Conservation (phyloP, 371 early-diverging fungal genomes). For the Mucor indicus region DNA sequence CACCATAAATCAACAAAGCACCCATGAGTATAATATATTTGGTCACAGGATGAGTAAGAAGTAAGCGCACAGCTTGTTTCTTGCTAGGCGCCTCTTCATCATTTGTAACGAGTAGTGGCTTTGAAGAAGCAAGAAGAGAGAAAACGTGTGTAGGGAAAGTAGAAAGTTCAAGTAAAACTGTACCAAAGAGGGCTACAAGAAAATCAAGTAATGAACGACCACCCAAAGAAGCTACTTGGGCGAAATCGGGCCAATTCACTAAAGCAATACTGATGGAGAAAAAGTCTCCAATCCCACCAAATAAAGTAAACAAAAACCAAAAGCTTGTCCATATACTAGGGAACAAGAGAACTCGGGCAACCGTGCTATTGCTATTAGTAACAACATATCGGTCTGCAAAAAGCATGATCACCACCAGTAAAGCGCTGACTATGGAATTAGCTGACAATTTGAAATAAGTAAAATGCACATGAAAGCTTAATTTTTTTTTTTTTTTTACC, state of each 20-base stretch:
- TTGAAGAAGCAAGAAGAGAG: background rate
- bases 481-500: background rate
- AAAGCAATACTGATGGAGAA: conserved; percentile 15
- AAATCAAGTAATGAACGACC: conserved; percentile 33
- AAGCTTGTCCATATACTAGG: conserved; percentile 29
- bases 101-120: background rate
- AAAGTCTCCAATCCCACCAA: conserved; percentile 26
- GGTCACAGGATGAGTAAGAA: conserved; percentile 6
- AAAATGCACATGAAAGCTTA: too few species aligned
- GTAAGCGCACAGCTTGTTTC: background rate
- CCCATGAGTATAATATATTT: conserved; percentile 7
- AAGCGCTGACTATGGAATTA: too few species aligned
- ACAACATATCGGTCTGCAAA: background rate
- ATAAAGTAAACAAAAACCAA: conserved; percentile 15
- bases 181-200: conserved; percentile 23
- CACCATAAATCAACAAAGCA: conserved; percentile 19
- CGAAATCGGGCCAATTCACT: conserved; percentile 27
- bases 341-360: conserved; percentile 9
- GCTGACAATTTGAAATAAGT: too few species aligned
- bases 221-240: conserved; percentile 24
- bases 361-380: background rate
- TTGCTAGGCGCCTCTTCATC: background rate
- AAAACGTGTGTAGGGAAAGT: background rate
- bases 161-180: conserved; percentile 19
- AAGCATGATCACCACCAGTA: background rate